Evolutionary conservation across 345 rosid genomes (phyloP), one percentile per base, ranked within the genome.

Genomic region (Geranium rotundifolium): DNA sequence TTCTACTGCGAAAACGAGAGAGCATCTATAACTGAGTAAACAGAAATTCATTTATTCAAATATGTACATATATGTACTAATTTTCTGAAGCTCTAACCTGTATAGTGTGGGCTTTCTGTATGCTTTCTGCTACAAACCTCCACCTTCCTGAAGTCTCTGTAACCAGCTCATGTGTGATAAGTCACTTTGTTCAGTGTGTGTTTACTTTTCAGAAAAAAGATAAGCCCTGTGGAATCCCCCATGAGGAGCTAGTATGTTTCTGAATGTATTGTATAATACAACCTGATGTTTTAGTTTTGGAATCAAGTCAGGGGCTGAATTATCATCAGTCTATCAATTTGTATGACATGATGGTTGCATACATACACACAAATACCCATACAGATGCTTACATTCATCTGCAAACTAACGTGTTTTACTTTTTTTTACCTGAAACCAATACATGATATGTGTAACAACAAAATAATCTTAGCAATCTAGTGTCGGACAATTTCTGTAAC

Each of bases 1-100:
- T 54, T 75, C 74, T 69, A 69, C 68, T 79, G 68, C 50, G 81
- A 69, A 62, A 64, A 68, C 17, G 88, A 78, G 69, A 75, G 64
- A 65, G 50, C 71, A 59, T 31, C 65, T 71, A 67, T 75, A 71
- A 76, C 75, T 54, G 88, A 81, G 74, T 82, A 77, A 75, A 61
- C 76, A 75, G 41, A 73, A 77, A 81, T 84, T 71, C 62, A 76
- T 85, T 89, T 63, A 80, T 79, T 81, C 61, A 66, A 65, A 69
- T 80, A 37, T 79, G 72, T 85, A 7, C 52, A 46, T 46, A 46
- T 46, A 46, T 7, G 52, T 46, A 46, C 3, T 46, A 55, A 4
- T 55, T 17, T 17, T 16, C 57, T n/a, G 73, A 73, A 75, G 70
- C 77, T 77, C 79, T 76, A 67, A 70, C 76, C 64, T 76, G 76